Evolutionary conservation across 805 yeast species (phyloP), one percentile per base, ranked within the genome.

Genomic region (Candida succiphila): DNA sequence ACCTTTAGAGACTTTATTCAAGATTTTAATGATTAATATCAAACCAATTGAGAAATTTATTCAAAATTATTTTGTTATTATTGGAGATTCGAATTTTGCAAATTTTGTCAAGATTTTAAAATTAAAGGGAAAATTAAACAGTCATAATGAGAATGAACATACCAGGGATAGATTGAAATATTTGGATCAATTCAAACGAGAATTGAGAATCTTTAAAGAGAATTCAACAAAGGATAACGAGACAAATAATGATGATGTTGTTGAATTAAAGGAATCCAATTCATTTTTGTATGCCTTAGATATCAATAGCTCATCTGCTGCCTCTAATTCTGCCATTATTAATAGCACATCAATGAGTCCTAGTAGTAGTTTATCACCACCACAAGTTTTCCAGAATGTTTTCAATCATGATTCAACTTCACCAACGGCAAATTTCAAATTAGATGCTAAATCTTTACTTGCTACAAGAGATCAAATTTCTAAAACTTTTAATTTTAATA

Each of bases 21-120:
- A 82, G 48, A 70, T 85, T 4, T 52, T 86, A 22, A 60, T 79
- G 52, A 72, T 82, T 0, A 75, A 77, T 10, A 55, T 65, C 6
- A 67, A 72, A n/a, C 94, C 94, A n/a, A 67, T 70, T 35, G 73
- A 69, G 34, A 67, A 64, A 7, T 65, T 84, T 17, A 74, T 82
- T 2, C 69, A 73, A 30, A 73, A 67, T 46, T 85, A 85, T 52
- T 72, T 83, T 48, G 63, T 66, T 35, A 58, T 81, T 12, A 65
- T 85, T 33, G 78, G 78, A 7, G 95, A 85, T 54, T 65, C 65
- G 30, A 72, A 75, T 18, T 56, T 71, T 20, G 52, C 55, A 9
- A 85, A 85, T 49, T 83, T 84, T 50, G 54, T 57, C 37, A 84
- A 81, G 47, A 58, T 85, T 3, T 58, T 85, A 34, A 69, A 64